These are phyloP conservation scores for Saccharomycopsis hybrid DNA, from an alignment of 1,139 yeast genomes.

Conservation along the genomic window DNA sequence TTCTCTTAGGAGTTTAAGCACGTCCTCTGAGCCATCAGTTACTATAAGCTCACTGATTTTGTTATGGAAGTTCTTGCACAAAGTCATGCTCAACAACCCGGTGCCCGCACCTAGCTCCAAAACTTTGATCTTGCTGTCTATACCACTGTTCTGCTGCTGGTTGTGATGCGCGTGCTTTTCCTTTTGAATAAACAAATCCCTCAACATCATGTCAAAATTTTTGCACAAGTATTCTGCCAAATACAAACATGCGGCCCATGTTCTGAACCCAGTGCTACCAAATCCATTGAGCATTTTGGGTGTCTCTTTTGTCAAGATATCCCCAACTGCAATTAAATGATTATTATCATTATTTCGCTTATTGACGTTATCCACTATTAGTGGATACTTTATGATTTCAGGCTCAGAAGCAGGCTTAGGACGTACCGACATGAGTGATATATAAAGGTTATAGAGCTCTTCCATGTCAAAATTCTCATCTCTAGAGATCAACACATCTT, in stretches of 20 bases:
- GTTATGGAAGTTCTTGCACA: conserved; percentile 29
- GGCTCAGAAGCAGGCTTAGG: conserved; percentile 35
- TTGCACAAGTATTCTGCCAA: conserved; percentile 43
- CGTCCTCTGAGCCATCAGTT: conserved; percentile 71
- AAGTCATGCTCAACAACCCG: conserved; percentile 67
- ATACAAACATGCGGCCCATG: conserved; percentile 93
- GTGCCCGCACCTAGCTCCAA: conserved; percentile 89
- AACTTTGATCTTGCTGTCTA: conserved; percentile 28
- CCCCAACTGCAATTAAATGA: conserved; percentile 21
- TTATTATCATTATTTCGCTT: no score
- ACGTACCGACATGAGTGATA: conserved; percentile 36
- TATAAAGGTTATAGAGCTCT: conserved; percentile 45
- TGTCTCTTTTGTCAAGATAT: conserved; percentile 46
- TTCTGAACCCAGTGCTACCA: conserved; percentile 83
- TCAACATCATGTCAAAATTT: conserved; percentile 17
- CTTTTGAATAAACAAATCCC: not conserved
- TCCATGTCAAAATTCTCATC: conserved; percentile 35
- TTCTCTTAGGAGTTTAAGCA: conserved; percentile 45
- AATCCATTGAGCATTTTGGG: conserved; percentile 61
- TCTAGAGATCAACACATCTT: conserved; percentile 15
- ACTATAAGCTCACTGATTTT: conserved; percentile 35
- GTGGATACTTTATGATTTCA: conserved; percentile 44
- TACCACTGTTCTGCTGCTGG: not conserved
- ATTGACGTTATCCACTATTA: conserved; percentile 25
- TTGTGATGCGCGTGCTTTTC: no score